These are phyloP conservation scores for Lactarius sanguifluus DNA, from an alignment of 768 basidiomycete genomes.

Conservation along the genomic window DNA sequence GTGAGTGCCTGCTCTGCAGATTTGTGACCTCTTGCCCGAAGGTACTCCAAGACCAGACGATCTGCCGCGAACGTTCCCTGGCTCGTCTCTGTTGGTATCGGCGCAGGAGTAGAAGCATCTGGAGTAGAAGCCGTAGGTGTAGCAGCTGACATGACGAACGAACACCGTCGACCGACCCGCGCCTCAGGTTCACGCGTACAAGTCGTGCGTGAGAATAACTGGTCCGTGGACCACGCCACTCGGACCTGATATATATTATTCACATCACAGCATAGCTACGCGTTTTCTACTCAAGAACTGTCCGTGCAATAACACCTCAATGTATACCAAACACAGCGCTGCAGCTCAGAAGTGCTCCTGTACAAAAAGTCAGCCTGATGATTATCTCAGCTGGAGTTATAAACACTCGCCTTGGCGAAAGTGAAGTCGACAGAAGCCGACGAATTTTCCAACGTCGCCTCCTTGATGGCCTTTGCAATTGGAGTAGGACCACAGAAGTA, in stretches of 20 bases:
- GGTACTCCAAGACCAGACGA: slow-evolving; percentile 48
- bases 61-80: slow-evolving; percentile 46
- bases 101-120: slow-evolving; percentile 42
- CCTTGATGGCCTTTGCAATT: slow-evolving; percentile 75
- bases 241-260: not conserved
- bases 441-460: slow-evolving; percentile 59
- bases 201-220: not conserved
- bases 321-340: not conserved
- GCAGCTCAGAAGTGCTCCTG: slow-evolving; percentile 61
- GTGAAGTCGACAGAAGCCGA: slow-evolving; percentile 63
- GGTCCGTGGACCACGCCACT: not conserved
- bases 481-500: slow-evolving; percentile 86
- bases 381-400: slow-evolving; percentile 21
- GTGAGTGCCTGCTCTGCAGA: slow-evolving; percentile 44
- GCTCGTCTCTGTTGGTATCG: slow-evolving; percentile 41
- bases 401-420: slow-evolving; percentile 71
- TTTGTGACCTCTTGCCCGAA: slow-evolving; percentile 48
- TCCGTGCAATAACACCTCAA: not conserved
- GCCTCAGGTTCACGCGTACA: not conserved
- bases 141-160: slow-evolving; percentile 44
- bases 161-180: not conserved
- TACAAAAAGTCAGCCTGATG: slow-evolving; percentile 20
- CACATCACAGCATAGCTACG: not conserved
- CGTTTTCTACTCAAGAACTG: not conserved
- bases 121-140: slow-evolving; percentile 56